Base-by-base conservation (phyloP, 2,329 filamentous ascomycete species). In the Mariannaea sp. region DNA sequence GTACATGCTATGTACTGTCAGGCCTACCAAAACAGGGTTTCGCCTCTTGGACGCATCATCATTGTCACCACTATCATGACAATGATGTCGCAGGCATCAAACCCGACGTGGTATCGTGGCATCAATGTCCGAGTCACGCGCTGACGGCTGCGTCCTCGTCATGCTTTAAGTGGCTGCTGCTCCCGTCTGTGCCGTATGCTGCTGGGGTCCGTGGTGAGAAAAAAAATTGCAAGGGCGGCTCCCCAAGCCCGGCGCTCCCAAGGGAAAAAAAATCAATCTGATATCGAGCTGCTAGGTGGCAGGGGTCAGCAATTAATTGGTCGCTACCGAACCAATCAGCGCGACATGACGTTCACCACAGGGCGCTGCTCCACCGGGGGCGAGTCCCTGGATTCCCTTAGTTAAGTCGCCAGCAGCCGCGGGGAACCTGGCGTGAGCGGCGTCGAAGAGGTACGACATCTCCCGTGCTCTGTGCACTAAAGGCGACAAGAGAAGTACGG, bases 261-360 rank as follows among this genome's bases (percentile, higher is more conserved):
- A 32, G 29, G 26, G 26, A 5, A 53, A 64, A 64, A 60, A 66
- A 61, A 57, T 58, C 57, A 68, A 66, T 71, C 68, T 72, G 70
- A 72, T 72, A 73, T 72, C 64, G 59, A 58, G 51, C 59, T 59
- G 54, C 62, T 56, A 61, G 58, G 62, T 53, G 65, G 64, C 70
- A 73, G 65, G 70, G 70, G 55, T 56, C 14, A 43, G 47, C 54
- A 57, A 61, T 62, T 62, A 60, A 59, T 58, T 53, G 60, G 44
- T 53, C 60, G 42, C 54, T 61, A 49, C 59, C 61, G 55, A 65
- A 44, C 70, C 70, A 72, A 72, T 72, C 67, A 73, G 6, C 39
- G 24, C 43, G 48, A 53, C 55, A 69, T 70, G 70, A 72, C 63
- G 70, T 72, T 66, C 64, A 69, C 63, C 63, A 46, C 52, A 60